Conservation (phyloP, 768 basidiomycete species). For the Agaricus bisporus region DNA sequence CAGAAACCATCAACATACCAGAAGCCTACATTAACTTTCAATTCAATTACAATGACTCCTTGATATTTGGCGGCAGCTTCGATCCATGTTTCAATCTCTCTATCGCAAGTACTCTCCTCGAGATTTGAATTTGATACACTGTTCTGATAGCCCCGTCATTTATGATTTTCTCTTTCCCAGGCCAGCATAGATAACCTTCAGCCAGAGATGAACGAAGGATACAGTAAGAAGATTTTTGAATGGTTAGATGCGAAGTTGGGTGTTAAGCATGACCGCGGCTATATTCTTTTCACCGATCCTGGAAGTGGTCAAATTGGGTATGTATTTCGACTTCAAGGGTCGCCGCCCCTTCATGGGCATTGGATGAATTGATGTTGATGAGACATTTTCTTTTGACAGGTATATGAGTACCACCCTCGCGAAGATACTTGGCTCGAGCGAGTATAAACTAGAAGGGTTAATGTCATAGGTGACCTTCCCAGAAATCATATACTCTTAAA, state of each 20-base stretch:
- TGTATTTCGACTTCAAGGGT: slow-evolving; percentile 10
- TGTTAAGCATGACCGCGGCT: slow-evolving; percentile 45
- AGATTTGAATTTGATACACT: background rate
- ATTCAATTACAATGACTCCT: slow-evolving; percentile 50
- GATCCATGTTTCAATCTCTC: slow-evolving; percentile 59
- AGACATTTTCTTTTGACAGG: slow-evolving; percentile 16
- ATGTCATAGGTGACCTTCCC: no score
- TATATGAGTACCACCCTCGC: slow-evolving; percentile 39
- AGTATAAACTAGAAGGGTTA: no score
- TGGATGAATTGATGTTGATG: background rate
- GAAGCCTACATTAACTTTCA: slow-evolving; percentile 46
- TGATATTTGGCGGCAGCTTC: slow-evolving; percentile 56
- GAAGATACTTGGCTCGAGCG: slow-evolving; percentile 21
- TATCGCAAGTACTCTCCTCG: slow-evolving; percentile 36
- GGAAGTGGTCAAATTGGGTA: slow-evolving; percentile 45
- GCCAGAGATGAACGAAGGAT: slow-evolving; percentile 39
- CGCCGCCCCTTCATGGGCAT: background rate
- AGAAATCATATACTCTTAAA: no score
- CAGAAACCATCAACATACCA: slow-evolving; percentile 48
- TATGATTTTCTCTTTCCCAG: slow-evolving; percentile 23
- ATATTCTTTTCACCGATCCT: slow-evolving; percentile 53
- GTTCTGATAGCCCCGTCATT: background rate
- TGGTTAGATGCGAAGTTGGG: slow-evolving; percentile 52
- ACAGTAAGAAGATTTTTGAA: slow-evolving; percentile 48
- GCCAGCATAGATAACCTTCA: slow-evolving; percentile 51